Percentiles rank a stretch among this genome's conserved stretches.
These are phyloP conservation scores for Exserohilum rostratum DNA, from an alignment of 2,329 filamentous ascomycete genomes.

Conservation along the genomic window DNA sequence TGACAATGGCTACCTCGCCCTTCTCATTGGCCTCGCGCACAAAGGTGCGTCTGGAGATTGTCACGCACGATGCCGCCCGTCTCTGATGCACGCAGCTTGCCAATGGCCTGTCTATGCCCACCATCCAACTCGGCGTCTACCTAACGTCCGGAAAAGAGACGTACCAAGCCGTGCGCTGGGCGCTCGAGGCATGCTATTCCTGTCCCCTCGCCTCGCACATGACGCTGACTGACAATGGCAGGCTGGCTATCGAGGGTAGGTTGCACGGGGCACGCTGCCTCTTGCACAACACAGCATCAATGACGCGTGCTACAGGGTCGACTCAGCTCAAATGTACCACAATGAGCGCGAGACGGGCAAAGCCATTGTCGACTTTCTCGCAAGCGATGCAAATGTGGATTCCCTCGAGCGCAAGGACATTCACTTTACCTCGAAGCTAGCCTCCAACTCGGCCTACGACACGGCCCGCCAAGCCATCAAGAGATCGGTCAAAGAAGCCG, in stretches of 20 bases:
- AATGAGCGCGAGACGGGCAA: conserved; percentile 75
- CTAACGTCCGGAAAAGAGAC: conserved; percentile 69
- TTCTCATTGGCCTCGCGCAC: conserved; percentile 54
- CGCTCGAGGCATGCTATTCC: conserved; percentile 56
- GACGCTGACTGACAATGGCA: conserved; percentile 32
- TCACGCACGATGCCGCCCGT: conserved; percentile 7
- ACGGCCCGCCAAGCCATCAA: conserved; percentile 70
- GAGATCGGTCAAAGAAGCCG: conserved; percentile 67
- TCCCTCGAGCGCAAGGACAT: conserved; percentile 70
- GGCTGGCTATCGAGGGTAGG: conserved; percentile 55
- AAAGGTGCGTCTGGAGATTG: conserved; percentile 34
- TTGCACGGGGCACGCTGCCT: conserved; percentile 16
- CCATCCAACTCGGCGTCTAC: conserved; percentile 76
- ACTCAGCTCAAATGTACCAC: conserved; percentile 68
- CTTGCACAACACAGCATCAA: conserved; percentile 24
- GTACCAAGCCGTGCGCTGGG: conserved; percentile 62
- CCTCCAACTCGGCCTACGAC: conserved; percentile 71
- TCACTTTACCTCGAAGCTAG: conserved; percentile 82
- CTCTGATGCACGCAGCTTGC: conserved; percentile 47
- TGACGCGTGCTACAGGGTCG: conserved; percentile 50
- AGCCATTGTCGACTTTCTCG: conserved; percentile 66
- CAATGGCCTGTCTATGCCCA: conserved; percentile 71
- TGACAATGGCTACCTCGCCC: conserved; percentile 40
- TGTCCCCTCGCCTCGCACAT: not conserved
- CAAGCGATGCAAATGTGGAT: conserved; percentile 53